phyloP scores from a whole-genome alignment of 2,329 filamentous ascomycete species.

The Cryoendolithus antarcticus region DNA sequence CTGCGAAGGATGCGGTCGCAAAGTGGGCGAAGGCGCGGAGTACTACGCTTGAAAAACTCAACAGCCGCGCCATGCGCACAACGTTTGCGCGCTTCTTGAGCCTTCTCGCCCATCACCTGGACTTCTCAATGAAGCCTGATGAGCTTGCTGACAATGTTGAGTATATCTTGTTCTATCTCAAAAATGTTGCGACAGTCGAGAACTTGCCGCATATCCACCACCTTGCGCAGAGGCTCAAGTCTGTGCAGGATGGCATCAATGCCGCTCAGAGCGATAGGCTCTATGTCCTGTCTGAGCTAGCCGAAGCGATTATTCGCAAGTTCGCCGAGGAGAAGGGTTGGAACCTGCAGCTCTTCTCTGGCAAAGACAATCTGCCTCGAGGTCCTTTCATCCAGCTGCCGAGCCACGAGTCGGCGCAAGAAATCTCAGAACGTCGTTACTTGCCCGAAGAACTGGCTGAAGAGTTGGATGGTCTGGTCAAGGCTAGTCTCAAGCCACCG shows the following conservation, averaged over 20 bases:
- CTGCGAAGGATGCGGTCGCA: constrained; percentile 60
- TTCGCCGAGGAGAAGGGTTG: constrained; percentile 81
- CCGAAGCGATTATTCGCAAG: constrained; percentile 67
- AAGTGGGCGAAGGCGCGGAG: constrained; percentile 84
- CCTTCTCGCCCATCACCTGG: constrained; percentile 83
- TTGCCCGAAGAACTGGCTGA: constrained; percentile 61
- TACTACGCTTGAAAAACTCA: constrained; percentile 46
- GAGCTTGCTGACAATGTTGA: constrained; percentile 71
- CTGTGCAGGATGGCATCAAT: constrained; percentile 67
- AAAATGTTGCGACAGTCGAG: constrained; percentile 67
- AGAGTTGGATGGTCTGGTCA: constrained; percentile 68
- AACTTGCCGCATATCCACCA: constrained; percentile 85
- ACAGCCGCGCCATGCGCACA: constrained; percentile 58
- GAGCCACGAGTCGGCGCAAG: constrained; percentile 65
- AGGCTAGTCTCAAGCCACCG: constrained; percentile 48
- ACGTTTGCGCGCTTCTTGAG: constrained; percentile 74
- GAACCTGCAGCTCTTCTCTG: constrained; percentile 71
- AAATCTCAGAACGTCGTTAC: constrained; percentile 76
- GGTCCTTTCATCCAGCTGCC: constrained; percentile 66
- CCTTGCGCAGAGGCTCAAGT: constrained; percentile 85
- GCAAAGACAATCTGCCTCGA: constrained; percentile 67
- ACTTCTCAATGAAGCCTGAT: constrained; percentile 56
- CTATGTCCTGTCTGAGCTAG: constrained; percentile 78
- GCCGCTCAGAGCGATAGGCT: constrained; percentile 58
- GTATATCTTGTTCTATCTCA: constrained; percentile 84